These are phyloP conservation scores for Kingdonia uniflora DNA, from an alignment of 164 flowering plant species.

Conservation along the genomic window DNA sequence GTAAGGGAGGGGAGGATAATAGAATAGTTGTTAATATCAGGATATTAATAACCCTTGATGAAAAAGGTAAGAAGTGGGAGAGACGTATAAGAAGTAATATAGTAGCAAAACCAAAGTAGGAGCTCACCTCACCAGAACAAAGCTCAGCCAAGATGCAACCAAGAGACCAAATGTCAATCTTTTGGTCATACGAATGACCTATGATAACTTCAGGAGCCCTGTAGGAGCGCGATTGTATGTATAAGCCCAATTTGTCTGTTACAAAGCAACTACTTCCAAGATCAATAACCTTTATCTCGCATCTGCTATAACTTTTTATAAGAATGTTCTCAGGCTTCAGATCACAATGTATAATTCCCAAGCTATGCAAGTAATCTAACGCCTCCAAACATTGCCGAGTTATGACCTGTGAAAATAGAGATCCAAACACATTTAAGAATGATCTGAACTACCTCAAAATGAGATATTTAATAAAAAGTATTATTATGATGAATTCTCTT, in stretches of 20 bases:
- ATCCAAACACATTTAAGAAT: too few relatives aligned
- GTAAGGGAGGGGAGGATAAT: too few relatives aligned
- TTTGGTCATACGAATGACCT: constrained; percentile 76
- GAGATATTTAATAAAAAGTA: too few relatives aligned
- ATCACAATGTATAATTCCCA: constrained; percentile 93
- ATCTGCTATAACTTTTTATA: constrained; percentile 79
- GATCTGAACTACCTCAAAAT: too few relatives aligned
- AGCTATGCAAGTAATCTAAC: constrained; percentile 53
- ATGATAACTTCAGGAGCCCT: constrained; percentile 96
- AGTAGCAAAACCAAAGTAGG: too few relatives aligned
- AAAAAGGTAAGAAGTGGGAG: too few relatives aligned
- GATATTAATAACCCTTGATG: too few relatives aligned
- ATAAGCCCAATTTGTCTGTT: constrained; percentile 75
- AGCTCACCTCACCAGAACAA: constrained; percentile 77
- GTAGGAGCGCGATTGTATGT: constrained; percentile 93
- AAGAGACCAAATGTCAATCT: constrained; percentile 91
- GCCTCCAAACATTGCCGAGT: constrained; percentile 90
- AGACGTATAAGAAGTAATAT: too few relatives aligned
- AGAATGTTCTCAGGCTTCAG: constrained; percentile 93
- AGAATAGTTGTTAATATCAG: too few relatives aligned
- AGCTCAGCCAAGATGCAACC: constrained; percentile 96
- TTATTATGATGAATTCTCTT: too few relatives aligned
- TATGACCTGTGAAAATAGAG: constrained; percentile 55
- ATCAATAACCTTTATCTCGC: constrained; percentile 86
- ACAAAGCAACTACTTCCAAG: constrained; percentile 96